Base-by-base conservation (phyloP, 225 moss, liverwort and hornwort species). In the Physcomitrellopsis africana region DNA sequence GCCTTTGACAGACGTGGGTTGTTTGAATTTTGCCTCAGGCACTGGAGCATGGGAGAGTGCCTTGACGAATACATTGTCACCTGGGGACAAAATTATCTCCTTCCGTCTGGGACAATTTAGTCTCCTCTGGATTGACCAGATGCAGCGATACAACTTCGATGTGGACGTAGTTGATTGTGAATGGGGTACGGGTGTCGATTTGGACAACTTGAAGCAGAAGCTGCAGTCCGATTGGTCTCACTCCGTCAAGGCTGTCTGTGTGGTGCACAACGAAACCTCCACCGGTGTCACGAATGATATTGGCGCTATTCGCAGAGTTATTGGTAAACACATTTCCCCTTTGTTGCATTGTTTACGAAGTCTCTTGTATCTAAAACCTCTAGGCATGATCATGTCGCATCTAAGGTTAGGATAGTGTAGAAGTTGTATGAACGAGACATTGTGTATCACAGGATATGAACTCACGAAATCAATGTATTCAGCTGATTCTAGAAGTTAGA, bases 31-130 rank as follows among this genome's bases (percentile, higher is more conserved):
- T 41, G 53, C 58, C 41, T 49, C 49, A 96, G 96, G 96, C 26
- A 96, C 96, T 1, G 96, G 96, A 81, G 93, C 93, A 19, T 96
- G 96, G 96, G 96, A 96, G 79, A 93, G 96, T 69, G 96, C 96
- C 12, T 69, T 96, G 73, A 93, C 96, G 58, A 96, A 96, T 73
- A 94, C 94, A 16, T 84, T 96, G 23, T 96, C 96, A 0, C 96
- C 96, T 0, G 92, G 96, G 10, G 96, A 96, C 77, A 96, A 92
- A 48, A 85, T 96, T 18, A 85, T 96, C 48, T 91, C 96, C 23
- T 96, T 92, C 77, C 70, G 57, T 10, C 75, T 94, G 10, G 96
- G 96, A 17, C 96, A 96, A 56, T 96, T 96, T 82, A 92, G 94
- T 44, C 86, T 96, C 1, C 79, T 96, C 65, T 96, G 96, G 96